phyloP scores from a whole-genome alignment of 1,139 yeast genomes.

The Zygosaccharomyces pseudobailii region DNA sequence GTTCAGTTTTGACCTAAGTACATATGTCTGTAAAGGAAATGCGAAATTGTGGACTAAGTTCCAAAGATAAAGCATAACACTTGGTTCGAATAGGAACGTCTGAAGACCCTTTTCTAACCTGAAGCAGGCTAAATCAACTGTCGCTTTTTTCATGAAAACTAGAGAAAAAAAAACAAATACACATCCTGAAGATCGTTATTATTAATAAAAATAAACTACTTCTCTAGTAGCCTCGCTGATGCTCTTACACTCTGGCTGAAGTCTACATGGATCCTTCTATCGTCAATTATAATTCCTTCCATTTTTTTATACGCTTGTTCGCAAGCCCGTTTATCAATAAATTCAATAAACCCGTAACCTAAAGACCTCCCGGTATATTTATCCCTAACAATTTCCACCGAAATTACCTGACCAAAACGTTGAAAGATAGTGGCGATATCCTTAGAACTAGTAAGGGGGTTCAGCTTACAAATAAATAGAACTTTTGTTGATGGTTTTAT shows the following conservation, averaged over 20 bases:
- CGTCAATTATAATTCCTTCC: conserved; percentile 61
- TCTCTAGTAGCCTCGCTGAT: not conserved
- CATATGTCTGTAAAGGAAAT: not conserved
- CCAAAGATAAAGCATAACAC: not conserved
- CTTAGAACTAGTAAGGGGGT: conserved; percentile 53
- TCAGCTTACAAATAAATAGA: conserved; percentile 58
- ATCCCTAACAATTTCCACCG: conserved; percentile 50
- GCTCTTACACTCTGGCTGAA: conserved; percentile 50
- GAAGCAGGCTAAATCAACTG: not conserved
- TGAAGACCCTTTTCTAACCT: not conserved
- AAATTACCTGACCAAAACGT: conserved; percentile 51
- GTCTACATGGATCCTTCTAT: conserved; percentile 58
- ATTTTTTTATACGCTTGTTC: conserved; percentile 58
- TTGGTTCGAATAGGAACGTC: not conserved
- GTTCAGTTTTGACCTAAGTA: not conserved
- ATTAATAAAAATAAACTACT: not conserved
- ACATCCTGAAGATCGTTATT: too few relatives aligned
- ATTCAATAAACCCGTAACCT: conserved; percentile 63
- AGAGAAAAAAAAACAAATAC: too few relatives aligned
- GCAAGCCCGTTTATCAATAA: conserved; percentile 43
- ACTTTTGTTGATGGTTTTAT: conserved; percentile 59
- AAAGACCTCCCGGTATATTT: conserved; percentile 45
- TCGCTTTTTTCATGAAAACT: not conserved
- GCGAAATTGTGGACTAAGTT: not conserved
- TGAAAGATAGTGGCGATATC: conserved; percentile 53